Evolutionary conservation across 345 rosid genomes (phyloP).

Genomic region (Eucalyptus tenuipes): DNA sequence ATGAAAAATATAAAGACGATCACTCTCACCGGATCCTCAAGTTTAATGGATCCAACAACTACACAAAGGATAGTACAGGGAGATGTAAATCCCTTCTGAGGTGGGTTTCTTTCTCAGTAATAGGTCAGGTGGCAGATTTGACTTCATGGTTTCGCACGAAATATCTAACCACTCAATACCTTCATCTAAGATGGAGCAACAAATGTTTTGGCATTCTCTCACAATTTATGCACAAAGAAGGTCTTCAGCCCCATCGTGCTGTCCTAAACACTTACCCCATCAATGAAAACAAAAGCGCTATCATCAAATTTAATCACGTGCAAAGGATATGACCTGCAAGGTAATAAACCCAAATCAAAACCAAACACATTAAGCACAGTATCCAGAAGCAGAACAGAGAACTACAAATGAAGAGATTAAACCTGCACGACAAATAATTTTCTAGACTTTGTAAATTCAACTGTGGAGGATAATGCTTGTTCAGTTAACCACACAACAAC

Average conservation of each 20-base stretch:
- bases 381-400: not conserved
- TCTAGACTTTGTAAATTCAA: not conserved
- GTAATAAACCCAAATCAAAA: not conserved
- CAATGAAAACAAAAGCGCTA: not conserved
- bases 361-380: not conserved
- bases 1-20: not conserved
- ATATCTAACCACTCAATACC: not conserved
- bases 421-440: not conserved
- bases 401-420: not conserved
- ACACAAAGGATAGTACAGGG: not conserved
- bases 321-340: constrained; percentile 96
- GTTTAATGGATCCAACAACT: not conserved
- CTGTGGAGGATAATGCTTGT: not conserved
- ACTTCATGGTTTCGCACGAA: not conserved
- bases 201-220: not conserved
- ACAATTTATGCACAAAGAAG: not conserved
- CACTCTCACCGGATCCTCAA: not conserved
- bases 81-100: not conserved
- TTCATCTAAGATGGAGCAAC: not conserved
- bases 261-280: not conserved
- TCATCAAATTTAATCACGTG: not conserved
- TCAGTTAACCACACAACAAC: not conserved
- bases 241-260: not conserved
- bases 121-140: not conserved
- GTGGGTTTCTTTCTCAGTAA: not conserved